These are phyloP conservation scores for Megacollybia platyphylla DNA, from an alignment of 1,284 basidiomycete genomes.

Conservation along the genomic window DNA sequence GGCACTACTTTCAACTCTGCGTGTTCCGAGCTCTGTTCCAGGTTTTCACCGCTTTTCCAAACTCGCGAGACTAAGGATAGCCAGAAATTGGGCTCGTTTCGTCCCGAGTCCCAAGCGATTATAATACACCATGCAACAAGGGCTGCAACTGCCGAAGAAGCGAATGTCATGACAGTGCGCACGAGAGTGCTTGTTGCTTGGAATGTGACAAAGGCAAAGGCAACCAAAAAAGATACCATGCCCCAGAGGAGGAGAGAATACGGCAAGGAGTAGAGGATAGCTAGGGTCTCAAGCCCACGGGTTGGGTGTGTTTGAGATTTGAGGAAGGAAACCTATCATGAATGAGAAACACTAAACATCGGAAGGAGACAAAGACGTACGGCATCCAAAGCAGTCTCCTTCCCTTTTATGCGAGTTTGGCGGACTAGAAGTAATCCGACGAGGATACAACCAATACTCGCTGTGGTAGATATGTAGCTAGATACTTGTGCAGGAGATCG, in stretches of 20 bases:
- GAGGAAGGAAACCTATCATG: constrained; percentile 1
- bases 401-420: constrained; percentile 22
- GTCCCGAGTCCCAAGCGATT: background rate
- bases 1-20: too few species aligned
- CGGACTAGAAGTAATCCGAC: constrained; percentile 24
- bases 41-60: too few species aligned
- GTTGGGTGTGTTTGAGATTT: background rate
- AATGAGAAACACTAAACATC: background rate
- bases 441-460: constrained; percentile 24
- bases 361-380: background rate
- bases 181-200: background rate
- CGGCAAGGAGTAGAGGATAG: constrained; percentile 4
- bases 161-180: background rate
- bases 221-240: constrained; percentile 3
- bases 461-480: constrained; percentile 24
- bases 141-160: background rate
- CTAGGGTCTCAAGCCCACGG: constrained; percentile 5
- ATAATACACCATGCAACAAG: constrained; percentile 5
- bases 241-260: constrained; percentile 6
- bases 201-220: constrained; percentile 4
- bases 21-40: too few species aligned
- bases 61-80: too few species aligned
- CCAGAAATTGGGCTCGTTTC: background rate
- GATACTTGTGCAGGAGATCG: constrained; percentile 20
- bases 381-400: constrained; percentile 16